Evolutionary conservation across 2,329 filamentous ascomycete genomes (phyloP).

Genomic region (Periconia macrospinosa): DNA sequence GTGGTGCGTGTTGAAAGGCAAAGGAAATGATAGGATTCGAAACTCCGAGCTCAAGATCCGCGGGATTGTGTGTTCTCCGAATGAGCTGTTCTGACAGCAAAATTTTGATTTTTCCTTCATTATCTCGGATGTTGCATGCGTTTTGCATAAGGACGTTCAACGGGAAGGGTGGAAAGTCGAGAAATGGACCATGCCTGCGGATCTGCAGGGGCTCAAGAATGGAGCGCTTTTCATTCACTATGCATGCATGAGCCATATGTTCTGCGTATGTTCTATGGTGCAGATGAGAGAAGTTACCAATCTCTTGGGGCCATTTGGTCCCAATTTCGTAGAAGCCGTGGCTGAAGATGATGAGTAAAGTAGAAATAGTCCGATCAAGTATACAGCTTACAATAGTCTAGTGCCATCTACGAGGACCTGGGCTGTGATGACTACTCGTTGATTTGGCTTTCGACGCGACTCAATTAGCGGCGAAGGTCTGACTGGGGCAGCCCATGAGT

Average conservation of each 20-base stretch:
- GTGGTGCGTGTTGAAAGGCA: conserved; percentile 82
- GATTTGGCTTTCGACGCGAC: conserved; percentile 20
- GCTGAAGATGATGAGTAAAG: conserved; percentile 24
- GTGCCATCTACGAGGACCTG: conserved; percentile 34
- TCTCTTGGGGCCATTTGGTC: conserved; percentile 36
- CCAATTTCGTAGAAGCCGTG: conserved; percentile 28
- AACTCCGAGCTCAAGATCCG: conserved; percentile 56
- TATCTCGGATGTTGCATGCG: conserved; percentile 72
- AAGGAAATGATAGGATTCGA: conserved; percentile 76
- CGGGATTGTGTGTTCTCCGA: conserved; percentile 19
- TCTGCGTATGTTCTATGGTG: background rate
- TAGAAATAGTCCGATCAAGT: conserved; percentile 16
- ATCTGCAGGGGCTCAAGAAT: conserved; percentile 44
- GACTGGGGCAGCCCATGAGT: conserved; percentile 32
- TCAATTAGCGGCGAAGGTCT: conserved; percentile 33
- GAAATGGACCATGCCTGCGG: conserved; percentile 57
- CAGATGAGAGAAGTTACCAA: conserved; percentile 16
- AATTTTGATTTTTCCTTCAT: conserved; percentile 74
- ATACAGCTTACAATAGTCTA: conserved; percentile 31
- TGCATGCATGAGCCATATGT: background rate
- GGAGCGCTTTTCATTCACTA: conserved; percentile 30
- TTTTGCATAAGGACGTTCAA: conserved; percentile 68
- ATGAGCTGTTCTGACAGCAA: conserved; percentile 73
- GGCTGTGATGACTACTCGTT: conserved; percentile 29
- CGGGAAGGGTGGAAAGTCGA: conserved; percentile 74